Evolutionary conservation across 2,329 filamentous ascomycete species (phyloP), one percentile per base, ranked within the genome.

Genomic region (Penicillium sp.): DNA sequence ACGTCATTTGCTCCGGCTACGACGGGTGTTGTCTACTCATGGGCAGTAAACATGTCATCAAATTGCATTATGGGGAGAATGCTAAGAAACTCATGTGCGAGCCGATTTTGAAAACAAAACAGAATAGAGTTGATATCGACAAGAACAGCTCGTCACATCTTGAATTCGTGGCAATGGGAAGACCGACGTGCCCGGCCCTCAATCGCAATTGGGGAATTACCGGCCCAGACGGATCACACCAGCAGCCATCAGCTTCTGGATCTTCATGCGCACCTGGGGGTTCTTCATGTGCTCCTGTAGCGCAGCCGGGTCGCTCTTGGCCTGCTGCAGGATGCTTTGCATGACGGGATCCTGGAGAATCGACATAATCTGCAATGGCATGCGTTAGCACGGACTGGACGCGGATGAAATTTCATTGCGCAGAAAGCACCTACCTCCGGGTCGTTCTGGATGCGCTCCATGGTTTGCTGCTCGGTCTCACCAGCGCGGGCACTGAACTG

Each of bases 271-370:
- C 54, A 98, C 86, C 43, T 76, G 78, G 0, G 88, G 80, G 74
- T 97, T 98, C 75, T 83, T 87, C 87, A 98, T 95, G 70, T 98
- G 94, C 68, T 98, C 91, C 64, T 94, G 85, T 48, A 98, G 79
- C 31, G 93, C 93, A 33, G 85, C 85, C 13, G 93, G 93, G 60
- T 98, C 87, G 39, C 81, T 82, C 76, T 97, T 94, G 31, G 93
- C 93, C 72, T 98, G 93, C 67, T 97, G 90, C 41, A 97, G 80
- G 54, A 96, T 96, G 53, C 85, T 86, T 72, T 98, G 89, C 91
- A 98, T 97, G 62, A 98, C 84, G 11, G 93, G 93, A 62, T 98
- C 93, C 67, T 90, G 84, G 71, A 97, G 86, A 61, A 96, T 91
- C 48, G 75, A 70, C 79, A 94, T 87, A 64, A 97, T 95, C 83